Evolutionary conservation across 148 eudicot genomes (phyloP), one percentile per base, ranked within the genome.

Genomic region (Arbutus unedo): DNA sequence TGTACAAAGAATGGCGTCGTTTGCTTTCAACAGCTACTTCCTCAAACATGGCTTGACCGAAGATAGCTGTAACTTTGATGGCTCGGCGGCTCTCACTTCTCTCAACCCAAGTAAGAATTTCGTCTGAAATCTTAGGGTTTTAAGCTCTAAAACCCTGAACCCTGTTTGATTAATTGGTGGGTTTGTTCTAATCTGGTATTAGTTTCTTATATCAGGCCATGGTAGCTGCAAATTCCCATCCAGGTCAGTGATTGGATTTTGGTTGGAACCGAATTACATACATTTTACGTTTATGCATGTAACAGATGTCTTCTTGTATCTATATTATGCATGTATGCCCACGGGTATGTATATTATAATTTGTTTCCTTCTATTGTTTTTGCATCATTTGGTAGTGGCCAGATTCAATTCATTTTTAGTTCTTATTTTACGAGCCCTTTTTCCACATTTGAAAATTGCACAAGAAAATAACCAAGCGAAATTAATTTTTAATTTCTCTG

Each of bases 1-100:
- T 21, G 19, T 96, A 43, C 83, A 81, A 59, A 85, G 81, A 15
- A 94, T 89, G 91, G 97, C 98, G 75, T 94, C 98, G 45, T 94
- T 76, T 79, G 98, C 95, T 6, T 96, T 96, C 86, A 96, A 96
- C 83, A 89, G 76, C 67, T 96, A 96, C 74, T 96, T 89, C 41
- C 80, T 89, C 18, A 89, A 91, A 77, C 82, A 91, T 83, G 98
- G 94, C 4, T 85, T 92, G 91, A 88, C 90, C 74, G 87, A 87
- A 48, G 94, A 88, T 2, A 90, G 87, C 81, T 96, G 98, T 64
- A 81, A 89, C 78, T 96, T 94, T 21, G 87, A 84, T 10, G 85
- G 84, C 79, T 88, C 91, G n/a, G 98, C 98, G 79, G 96, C 93
- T 54, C 94, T 92, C 44, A 93, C 93, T 53, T 85, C 90, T 47